Evolutionary conservation across 1,284 basidiomycete species (phyloP).

Genomic region (Cryptococcus neoformans): DNA sequence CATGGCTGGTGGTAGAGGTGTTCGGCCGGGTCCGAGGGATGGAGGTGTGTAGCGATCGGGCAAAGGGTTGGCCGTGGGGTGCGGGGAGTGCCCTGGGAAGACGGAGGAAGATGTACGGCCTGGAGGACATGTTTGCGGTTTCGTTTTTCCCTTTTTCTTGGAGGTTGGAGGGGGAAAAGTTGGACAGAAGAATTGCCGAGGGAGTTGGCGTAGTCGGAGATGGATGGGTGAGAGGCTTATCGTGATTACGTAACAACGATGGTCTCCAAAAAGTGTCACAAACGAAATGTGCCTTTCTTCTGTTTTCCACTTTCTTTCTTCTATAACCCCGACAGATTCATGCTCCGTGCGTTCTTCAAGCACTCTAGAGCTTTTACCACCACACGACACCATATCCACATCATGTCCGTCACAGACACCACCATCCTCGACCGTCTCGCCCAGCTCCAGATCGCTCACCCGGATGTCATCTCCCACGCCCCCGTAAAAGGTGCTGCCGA

Average conservation of each 20-base stretch:
- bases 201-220: neutral
- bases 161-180: neutral
- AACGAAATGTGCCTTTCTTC: no score
- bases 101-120: no score
- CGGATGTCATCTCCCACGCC: constrained; percentile 41
- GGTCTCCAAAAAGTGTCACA: constrained; percentile 1
- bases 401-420: constrained; percentile 61
- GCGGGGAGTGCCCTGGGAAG: no score
- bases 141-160: no score
- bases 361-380: neutral
- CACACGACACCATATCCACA: neutral
- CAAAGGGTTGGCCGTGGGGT: no score
- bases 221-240: neutral
- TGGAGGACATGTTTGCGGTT: no score
- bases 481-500: constrained; percentile 40
- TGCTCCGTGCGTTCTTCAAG: neutral
- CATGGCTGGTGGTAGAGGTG: no score
- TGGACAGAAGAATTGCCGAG: neutral
- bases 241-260: neutral
- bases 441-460: constrained; percentile 38
- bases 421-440: constrained; percentile 54
- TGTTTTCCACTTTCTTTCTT: neutral
- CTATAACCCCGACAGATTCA: neutral
- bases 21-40: no score
- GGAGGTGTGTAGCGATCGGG: no score